Conservation (phyloP, 225 moss, liverwort and hornwort genomes). For the Takakia lepidozioides region DNA sequence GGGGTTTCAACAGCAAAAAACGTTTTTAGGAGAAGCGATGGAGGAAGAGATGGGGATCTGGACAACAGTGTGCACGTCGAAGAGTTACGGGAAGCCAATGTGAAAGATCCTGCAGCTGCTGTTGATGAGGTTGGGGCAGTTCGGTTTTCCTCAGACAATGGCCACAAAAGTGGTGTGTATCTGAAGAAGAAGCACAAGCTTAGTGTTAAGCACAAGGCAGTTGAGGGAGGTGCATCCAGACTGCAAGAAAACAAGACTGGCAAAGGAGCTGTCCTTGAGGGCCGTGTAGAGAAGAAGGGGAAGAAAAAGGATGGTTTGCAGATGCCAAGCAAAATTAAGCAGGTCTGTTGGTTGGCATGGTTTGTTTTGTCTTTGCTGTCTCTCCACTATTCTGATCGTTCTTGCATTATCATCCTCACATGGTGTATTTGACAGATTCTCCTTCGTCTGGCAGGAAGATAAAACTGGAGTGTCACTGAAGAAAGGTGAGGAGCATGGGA, state of each 20-base stretch:
- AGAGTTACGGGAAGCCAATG: conserved; percentile 14
- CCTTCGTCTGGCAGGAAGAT: conserved; percentile 25
- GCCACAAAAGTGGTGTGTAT: conserved; percentile 19
- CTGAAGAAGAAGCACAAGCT: conserved; percentile 15
- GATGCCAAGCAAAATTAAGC: conserved; percentile 21
- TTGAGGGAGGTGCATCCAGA: conserved; percentile 19
- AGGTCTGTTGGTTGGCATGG: conserved; percentile 17
- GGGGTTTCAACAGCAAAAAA: conserved; percentile 5
- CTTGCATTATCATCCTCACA: no score
- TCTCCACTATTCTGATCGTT: no score
- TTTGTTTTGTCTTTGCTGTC: background rate
- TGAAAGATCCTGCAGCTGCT: conserved; percentile 9
- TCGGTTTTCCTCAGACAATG: conserved; percentile 14
- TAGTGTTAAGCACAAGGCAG: conserved; percentile 13
- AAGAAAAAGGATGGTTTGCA: conserved; percentile 10
- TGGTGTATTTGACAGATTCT: no score
- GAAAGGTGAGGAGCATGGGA: conserved; percentile 17
- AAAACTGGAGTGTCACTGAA: conserved; percentile 16
- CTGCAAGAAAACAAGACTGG: conserved; percentile 21
- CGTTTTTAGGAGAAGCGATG: conserved; percentile 9
- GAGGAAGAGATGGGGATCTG: conserved; percentile 18
- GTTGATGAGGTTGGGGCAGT: conserved; percentile 6
- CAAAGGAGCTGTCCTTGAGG: conserved; percentile 18
- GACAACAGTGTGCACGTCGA: conserved; percentile 15
- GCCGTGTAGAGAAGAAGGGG: conserved; percentile 24